A percentile compares a stretch with the other conserved stretches of the same genome.
Evolutionary conservation across 2,329 filamentous ascomycete species (phyloP).

Genomic region (Sporothrix protearum): DNA sequence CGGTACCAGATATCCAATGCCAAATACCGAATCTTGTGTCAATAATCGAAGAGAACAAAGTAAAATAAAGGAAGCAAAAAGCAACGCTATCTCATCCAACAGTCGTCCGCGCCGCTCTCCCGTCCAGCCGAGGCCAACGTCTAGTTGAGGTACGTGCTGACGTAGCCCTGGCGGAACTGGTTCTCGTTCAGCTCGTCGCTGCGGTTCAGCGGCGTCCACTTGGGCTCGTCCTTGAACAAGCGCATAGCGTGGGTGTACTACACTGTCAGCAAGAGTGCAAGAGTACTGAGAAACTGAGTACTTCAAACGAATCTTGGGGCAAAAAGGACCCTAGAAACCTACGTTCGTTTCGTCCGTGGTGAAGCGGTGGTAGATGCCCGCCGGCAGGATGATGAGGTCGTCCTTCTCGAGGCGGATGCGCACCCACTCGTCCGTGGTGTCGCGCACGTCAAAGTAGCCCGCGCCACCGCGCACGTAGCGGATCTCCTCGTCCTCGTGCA

Average conservation of each 20-base stretch:
- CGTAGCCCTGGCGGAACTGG: constrained; percentile 72
- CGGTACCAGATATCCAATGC: not conserved
- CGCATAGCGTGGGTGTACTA: constrained; percentile 95
- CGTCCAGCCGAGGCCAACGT: not conserved
- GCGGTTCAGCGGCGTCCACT: constrained; percentile 93
- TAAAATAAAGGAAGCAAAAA: not conserved
- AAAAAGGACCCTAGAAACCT: no score
- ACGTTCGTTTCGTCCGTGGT: constrained; percentile 91
- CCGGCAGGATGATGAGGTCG: constrained; percentile 88
- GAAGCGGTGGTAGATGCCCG: constrained; percentile 96
- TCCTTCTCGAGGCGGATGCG: constrained; percentile 77
- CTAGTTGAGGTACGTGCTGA: constrained; percentile 47
- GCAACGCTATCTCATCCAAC: not conserved
- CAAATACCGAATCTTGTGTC: not conserved
- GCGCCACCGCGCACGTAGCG: constrained; percentile 84
- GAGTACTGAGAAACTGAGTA: no score
- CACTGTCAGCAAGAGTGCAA: not conserved
- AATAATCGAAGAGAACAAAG: not conserved
- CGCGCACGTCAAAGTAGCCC: constrained; percentile 91
- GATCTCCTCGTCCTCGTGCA: constrained; percentile 99
- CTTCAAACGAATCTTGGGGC: no score
- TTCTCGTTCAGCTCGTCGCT: constrained; percentile 74
- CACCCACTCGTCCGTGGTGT: constrained; percentile 81
- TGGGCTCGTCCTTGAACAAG: constrained; percentile 96
- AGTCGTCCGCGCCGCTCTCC: not conserved